Base-by-base conservation (phyloP, 306 rosid genomes). In the Quercus gilva region DNA sequence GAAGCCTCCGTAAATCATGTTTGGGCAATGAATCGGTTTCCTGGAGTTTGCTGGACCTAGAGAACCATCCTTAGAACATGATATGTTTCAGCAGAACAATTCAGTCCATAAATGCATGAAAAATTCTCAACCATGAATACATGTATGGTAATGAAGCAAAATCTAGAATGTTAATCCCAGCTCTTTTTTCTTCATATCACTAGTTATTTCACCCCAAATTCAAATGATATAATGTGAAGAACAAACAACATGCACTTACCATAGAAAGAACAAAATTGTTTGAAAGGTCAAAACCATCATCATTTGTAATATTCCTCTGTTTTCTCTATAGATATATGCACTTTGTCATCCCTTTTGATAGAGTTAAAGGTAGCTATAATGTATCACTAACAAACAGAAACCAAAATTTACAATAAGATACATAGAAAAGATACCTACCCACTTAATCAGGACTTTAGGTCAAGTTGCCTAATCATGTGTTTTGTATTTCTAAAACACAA, bases 401-500 rank as follows among this genome's bases (percentile, higher is more conserved):
- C 69, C 65, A 37, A 43, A 13, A 43, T 45, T 74, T 57, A 75
- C 59, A 70, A 2, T 52, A 53, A 23, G 59, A 35, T 14, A 25
- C 78, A 69, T 18, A 61, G 20, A 45, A 74, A 49, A 49, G 53
- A 49, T 73, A 35, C 63, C 67, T 68, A 35, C 63, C 67, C 55
- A 21, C 49, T 20, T 26, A 58, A 8, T 6, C 59, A 69, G 1
- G 53, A 74, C 70, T 63, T 14, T 14, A 74, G 28, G 31, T 60
- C 53, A 23, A 4, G 60, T 26, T 56, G 77, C 31, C 43, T 68
- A 69, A 37, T 35, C 53, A 28, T 75, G 80, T 75, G 76, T 65
- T 78, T 37, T 75, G 71, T 57, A 65, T 57, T 25, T 35, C 70
- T n/a, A 33, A 71, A 56, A 76, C 17, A 63, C 73, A 60, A 67